phyloP scores from a whole-genome alignment of 2,329 filamentous ascomycete species.

The Stemphylium beticola region DNA sequence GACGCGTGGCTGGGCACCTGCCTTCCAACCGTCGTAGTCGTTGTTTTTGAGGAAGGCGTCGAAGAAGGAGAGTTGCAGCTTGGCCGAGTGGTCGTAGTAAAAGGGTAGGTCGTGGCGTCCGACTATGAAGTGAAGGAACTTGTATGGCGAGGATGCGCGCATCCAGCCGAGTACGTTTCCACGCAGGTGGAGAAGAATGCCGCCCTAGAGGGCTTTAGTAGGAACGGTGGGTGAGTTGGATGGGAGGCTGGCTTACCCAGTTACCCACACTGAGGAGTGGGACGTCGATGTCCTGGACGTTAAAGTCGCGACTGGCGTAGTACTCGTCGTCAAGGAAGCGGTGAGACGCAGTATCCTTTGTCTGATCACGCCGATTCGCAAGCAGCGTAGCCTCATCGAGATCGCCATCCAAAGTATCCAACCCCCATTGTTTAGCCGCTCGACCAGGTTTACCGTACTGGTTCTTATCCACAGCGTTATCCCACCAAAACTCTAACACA shows the following conservation, averaged over 20 bases:
- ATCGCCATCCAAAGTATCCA: conserved; percentile 5
- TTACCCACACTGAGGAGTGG: background rate
- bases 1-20: background rate
- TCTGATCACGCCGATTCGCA: background rate
- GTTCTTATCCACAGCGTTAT: background rate
- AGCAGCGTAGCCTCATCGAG: background rate
- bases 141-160: background rate
- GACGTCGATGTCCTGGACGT: background rate
- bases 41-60: conserved; percentile 65
- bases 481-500: background rate
- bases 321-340: background rate
- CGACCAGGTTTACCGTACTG: conserved; percentile 4
- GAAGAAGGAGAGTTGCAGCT: conserved; percentile 67
- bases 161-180: background rate
- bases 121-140: background rate
- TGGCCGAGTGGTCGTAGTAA: conserved; percentile 54
- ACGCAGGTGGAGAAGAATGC: background rate
- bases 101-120: background rate
- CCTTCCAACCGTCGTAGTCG: conserved; percentile 63
- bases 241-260: background rate
- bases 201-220: background rate
- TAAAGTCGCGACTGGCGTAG: background rate
- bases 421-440: background rate
- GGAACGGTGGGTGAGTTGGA: no score
- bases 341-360: background rate